phyloP scores from a whole-genome alignment of 805 yeast species.

The Lachancea kluyveri region DNA sequence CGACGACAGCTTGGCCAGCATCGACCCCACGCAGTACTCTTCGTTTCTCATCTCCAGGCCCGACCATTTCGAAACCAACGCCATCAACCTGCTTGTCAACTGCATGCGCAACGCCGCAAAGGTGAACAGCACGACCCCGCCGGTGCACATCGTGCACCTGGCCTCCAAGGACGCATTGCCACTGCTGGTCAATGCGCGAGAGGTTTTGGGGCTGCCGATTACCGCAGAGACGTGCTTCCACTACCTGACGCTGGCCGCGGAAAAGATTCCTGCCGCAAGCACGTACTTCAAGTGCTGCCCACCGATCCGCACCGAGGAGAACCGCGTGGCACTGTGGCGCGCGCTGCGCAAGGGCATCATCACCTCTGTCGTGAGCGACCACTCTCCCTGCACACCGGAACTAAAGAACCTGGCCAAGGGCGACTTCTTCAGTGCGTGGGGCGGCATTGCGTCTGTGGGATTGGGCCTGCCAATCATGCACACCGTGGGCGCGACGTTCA shows the following conservation, averaged over 20 bases:
- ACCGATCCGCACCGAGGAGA: slow-evolving; percentile 75
- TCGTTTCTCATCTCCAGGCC: slow-evolving; percentile 83
- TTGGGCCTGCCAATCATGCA: slow-evolving; percentile 77
- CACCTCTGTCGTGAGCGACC: slow-evolving; percentile 88
- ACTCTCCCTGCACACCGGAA: slow-evolving; percentile 93
- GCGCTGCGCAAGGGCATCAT: slow-evolving; percentile 63
- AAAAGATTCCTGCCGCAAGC: slow-evolving; percentile 65
- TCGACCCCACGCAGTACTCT: slow-evolving; percentile 60
- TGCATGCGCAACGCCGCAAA: slow-evolving; percentile 40
- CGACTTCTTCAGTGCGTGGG: slow-evolving; percentile 92
- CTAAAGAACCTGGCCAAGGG: slow-evolving; percentile 76
- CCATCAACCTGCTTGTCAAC: slow-evolving; percentile 64
- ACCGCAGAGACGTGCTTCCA: slow-evolving; percentile 95
- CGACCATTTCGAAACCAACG: slow-evolving; percentile 79
- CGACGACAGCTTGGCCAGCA: slow-evolving; percentile 36
- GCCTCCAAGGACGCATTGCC: slow-evolving; percentile 85
- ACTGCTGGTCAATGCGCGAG: slow-evolving; percentile 57
- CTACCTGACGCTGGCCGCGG: slow-evolving; percentile 73
- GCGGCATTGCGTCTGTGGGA: slow-evolving; percentile 91
- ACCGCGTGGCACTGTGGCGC: slow-evolving; percentile 69
- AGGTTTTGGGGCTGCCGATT: slow-evolving; percentile 47
- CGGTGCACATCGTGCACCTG: slow-evolving; percentile 84
- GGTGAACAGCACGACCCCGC: slow-evolving; percentile 42
- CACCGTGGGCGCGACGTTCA: slow-evolving; percentile 58
- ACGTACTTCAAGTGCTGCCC: slow-evolving; percentile 94